Conservation (phyloP, 2,329 filamentous ascomycete species). For the Colletotrichum sidae region DNA sequence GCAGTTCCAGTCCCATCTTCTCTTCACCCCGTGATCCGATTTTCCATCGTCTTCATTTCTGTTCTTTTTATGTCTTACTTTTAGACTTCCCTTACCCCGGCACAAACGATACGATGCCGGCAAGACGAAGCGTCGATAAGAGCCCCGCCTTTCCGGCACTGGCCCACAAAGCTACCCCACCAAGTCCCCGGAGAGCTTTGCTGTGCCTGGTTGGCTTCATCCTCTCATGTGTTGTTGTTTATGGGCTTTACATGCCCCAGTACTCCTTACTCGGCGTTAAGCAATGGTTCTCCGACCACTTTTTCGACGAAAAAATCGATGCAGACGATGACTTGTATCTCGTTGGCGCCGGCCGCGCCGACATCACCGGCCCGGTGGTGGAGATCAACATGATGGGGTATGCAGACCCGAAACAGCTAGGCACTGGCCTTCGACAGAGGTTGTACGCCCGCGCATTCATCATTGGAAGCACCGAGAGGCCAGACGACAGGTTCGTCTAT, state of each 20-base stretch:
- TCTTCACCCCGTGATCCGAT: slow-evolving; percentile 2
- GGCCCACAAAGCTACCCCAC: slow-evolving; percentile 12
- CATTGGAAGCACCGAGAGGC: slow-evolving; percentile 74
- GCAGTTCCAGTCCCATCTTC: not conserved
- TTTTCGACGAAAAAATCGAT: slow-evolving; percentile 2
- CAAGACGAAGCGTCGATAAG: slow-evolving; percentile 28
- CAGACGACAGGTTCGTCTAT: slow-evolving; percentile 82
- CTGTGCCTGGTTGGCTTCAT: slow-evolving; percentile 26
- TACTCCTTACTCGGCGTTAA: not conserved
- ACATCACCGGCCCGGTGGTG: slow-evolving; percentile 78
- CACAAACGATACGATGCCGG: slow-evolving; percentile 20
- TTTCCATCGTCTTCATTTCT: slow-evolving; percentile 18
- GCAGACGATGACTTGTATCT: slow-evolving; percentile 55
- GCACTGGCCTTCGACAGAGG: slow-evolving; percentile 84
- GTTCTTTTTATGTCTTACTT: slow-evolving; percentile 15
- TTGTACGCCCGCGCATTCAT: slow-evolving; percentile 91
- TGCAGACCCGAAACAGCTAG: slow-evolving; percentile 82
- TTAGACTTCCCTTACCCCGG: slow-evolving; percentile 6
- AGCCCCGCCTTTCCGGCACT: slow-evolving; percentile 24
- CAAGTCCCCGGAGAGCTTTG: slow-evolving; percentile 25
- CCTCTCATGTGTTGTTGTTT: slow-evolving; percentile 21
- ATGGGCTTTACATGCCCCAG: slow-evolving; percentile 18
- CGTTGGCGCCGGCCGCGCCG: slow-evolving; percentile 64
- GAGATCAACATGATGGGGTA: slow-evolving; percentile 94
- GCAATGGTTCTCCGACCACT: slow-evolving; percentile 7